Conservation (phyloP, 305 asterid species). For the Fraxinus greggii region DNA sequence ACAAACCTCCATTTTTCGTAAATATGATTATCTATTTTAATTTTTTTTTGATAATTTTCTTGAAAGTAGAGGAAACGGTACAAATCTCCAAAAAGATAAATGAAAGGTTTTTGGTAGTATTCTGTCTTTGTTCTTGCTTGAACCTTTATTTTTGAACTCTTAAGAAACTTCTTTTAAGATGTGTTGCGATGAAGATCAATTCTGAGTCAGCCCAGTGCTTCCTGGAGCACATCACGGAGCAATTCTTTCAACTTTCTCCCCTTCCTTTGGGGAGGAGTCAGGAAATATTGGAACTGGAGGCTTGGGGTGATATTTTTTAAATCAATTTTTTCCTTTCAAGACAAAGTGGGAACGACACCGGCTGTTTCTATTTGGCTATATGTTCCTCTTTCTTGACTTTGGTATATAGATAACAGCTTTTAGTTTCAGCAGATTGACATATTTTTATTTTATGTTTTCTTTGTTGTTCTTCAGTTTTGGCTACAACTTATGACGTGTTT, state of each 20-base stretch:
- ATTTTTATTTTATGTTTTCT: not conserved
- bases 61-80: not conserved
- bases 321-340: not conserved
- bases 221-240: not conserved
- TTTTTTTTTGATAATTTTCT: not conserved
- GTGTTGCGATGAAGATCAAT: not conserved
- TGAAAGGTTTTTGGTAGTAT: conserved; percentile 6
- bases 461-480: not conserved
- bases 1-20: not conserved
- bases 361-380: not conserved
- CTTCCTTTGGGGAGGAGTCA: not conserved
- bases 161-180: not conserved
- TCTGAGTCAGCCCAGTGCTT: not conserved
- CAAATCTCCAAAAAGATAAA: not conserved
- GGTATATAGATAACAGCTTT: not conserved
- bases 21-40: not conserved
- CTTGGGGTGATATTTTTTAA: not conserved
- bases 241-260: not conserved
- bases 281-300: not conserved
- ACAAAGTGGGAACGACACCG: not conserved
- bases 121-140: not conserved
- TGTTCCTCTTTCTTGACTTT: conserved; percentile 3
- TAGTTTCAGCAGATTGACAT: not conserved
- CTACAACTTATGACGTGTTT: not conserved
- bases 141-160: not conserved